Evolutionary conservation across 192 early-diverging fungal species (phyloP).

Genomic region (Fimicolochytrium jonesii): DNA sequence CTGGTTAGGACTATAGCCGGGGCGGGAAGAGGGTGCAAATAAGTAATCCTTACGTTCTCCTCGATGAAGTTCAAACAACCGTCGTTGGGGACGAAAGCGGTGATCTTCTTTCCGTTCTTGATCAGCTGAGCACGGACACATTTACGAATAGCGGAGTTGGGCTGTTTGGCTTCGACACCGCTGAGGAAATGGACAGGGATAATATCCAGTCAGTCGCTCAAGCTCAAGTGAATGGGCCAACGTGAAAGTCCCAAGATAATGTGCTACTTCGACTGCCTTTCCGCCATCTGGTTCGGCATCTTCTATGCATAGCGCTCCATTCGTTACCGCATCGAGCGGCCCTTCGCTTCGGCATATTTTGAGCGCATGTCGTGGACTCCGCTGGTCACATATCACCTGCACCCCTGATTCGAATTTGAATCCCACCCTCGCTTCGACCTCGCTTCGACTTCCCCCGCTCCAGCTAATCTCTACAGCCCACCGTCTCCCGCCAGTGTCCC

Average conservation of each 20-base stretch:
- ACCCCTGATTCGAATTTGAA: background rate
- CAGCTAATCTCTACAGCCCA: background rate
- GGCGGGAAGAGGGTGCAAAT: no score
- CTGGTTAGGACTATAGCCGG: no score
- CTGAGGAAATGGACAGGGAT: slow-evolving; percentile 37
- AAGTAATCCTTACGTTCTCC: slow-evolving; percentile 72
- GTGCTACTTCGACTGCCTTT: no score
- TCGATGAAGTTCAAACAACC: slow-evolving; percentile 99
- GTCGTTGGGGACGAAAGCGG: slow-evolving; percentile 99
- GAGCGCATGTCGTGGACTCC: no score
- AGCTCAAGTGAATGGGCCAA: no score
- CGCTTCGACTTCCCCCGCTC: background rate
- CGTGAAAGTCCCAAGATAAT: no score
- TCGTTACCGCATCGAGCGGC: no score
- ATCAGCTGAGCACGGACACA: slow-evolving; percentile 99
- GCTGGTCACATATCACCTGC: no score
- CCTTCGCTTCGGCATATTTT: no score
- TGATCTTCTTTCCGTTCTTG: slow-evolving; percentile 99
- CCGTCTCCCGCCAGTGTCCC: background rate
- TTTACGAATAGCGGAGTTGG: slow-evolving; percentile 99
- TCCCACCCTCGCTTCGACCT: background rate
- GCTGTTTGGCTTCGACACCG: slow-evolving; percentile 99
- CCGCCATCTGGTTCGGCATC: no score
- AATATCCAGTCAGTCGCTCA: no score
- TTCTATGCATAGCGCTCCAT: no score